phyloP scores from a whole-genome alignment of 2,329 filamentous ascomycete species.

The Diatrype stigma region DNA sequence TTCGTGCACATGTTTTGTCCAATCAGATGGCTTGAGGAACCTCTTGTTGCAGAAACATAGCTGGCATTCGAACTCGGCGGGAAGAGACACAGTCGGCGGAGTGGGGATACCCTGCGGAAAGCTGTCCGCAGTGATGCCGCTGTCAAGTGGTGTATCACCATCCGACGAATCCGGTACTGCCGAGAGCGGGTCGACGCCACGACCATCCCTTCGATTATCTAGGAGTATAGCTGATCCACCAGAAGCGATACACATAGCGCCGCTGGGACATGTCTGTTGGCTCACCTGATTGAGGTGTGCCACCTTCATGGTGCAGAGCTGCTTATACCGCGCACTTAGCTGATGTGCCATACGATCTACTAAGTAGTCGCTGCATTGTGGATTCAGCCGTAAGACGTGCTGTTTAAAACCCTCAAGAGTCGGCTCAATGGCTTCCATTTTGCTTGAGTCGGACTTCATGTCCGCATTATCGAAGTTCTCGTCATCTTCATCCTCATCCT shows the following conservation, averaged over 20 bases:
- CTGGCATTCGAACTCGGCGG: slow-evolving; percentile 85
- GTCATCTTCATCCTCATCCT: slow-evolving; percentile 60
- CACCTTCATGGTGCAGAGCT: slow-evolving; percentile 64
- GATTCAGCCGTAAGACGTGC: slow-evolving; percentile 71
- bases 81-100: slow-evolving; percentile 71
- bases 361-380: slow-evolving; percentile 58
- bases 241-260: slow-evolving; percentile 58
- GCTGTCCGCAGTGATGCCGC: slow-evolving; percentile 63
- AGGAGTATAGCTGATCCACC: slow-evolving; percentile 63
- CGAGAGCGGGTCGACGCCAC: slow-evolving; percentile 53
- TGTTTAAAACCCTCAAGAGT: slow-evolving; percentile 72
- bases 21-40: slow-evolving; percentile 88
- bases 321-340: slow-evolving; percentile 75
- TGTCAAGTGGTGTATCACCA: slow-evolving; percentile 64
- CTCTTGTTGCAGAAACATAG: slow-evolving; percentile 82
- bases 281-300: slow-evolving; percentile 63
- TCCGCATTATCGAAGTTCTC: slow-evolving; percentile 54
- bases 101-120: slow-evolving; percentile 79
- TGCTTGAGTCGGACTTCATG: slow-evolving; percentile 56
- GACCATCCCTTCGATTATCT: slow-evolving; percentile 55
- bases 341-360: slow-evolving; percentile 80
- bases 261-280: slow-evolving; percentile 53
- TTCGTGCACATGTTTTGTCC: slow-evolving; percentile 95
- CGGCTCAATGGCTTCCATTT: slow-evolving; percentile 65
- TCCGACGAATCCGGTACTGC: slow-evolving; percentile 55